Percentiles rank a stretch among this genome's conserved stretches.
phyloP scores from a whole-genome alignment of 495 filamentous ascomycete genomes.

The Pyrenopolyporus hunteri region DNA sequence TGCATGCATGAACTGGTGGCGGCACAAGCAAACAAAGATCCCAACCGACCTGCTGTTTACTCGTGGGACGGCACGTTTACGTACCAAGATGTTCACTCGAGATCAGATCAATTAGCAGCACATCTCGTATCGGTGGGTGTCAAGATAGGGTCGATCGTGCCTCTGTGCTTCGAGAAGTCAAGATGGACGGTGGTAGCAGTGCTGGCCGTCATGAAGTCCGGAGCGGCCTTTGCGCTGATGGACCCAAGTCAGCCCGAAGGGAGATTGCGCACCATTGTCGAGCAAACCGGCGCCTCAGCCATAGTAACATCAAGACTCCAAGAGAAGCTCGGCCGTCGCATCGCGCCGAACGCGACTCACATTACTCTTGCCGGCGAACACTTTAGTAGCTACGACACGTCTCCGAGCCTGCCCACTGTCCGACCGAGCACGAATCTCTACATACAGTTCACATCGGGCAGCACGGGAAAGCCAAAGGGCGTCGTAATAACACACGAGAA shows the following conservation, averaged over 20 bases:
- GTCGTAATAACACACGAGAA: slow-evolving; percentile 51
- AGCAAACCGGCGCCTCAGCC: slow-evolving; percentile 54
- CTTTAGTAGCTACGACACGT: slow-evolving; percentile 9
- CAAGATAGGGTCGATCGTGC: slow-evolving; percentile 52
- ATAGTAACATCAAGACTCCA: slow-evolving; percentile 60
- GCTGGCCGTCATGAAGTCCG: slow-evolving; percentile 60
- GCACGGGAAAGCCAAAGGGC: slow-evolving; percentile 57
- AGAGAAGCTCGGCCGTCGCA: slow-evolving; percentile 37
- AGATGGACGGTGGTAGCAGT: slow-evolving; percentile 58
- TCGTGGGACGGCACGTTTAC: slow-evolving; percentile 67
- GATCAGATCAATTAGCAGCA: slow-evolving; percentile 57
- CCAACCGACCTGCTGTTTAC: slow-evolving; percentile 43
- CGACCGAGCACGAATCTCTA: slow-evolving; percentile 44
- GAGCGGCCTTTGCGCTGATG: slow-evolving; percentile 51
- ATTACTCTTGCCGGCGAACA: slow-evolving; percentile 32
- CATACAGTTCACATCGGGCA: slow-evolving; percentile 57
- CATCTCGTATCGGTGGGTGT: slow-evolving; percentile 51
- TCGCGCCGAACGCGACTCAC: slow-evolving; percentile 37
- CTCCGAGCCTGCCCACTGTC: slow-evolving; percentile 32
- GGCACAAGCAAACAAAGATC: slow-evolving; percentile 37
- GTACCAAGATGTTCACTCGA: slow-evolving; percentile 57
- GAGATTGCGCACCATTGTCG: slow-evolving; percentile 60
- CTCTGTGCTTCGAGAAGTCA: slow-evolving; percentile 63
- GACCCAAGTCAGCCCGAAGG: slow-evolving; percentile 53
- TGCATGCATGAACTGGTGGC: slow-evolving; percentile 52